Base-by-base conservation (phyloP, 306 rosid species). In the Luffa aegyptiaca region DNA sequence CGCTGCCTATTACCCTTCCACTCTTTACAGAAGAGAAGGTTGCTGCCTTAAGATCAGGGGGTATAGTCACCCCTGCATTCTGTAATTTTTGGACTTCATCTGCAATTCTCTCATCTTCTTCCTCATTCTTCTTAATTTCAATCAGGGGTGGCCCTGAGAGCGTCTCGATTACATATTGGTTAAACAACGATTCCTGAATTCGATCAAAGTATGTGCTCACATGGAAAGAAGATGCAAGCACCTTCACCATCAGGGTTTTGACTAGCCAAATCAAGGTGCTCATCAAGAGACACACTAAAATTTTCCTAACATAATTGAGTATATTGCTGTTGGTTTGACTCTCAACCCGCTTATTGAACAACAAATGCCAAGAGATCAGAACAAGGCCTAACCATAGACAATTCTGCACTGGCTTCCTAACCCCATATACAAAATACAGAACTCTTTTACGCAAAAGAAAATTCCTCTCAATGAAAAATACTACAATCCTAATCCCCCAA, bases 371-470 rank as follows among this genome's bases (percentile, higher is more conserved):
- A 14, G 90, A 92, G 18, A 90, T 72, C 59, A 93, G 78, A 81
- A 92, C 97, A 13, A 93, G 93, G 5, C 97, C 97, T 35, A 93
- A 85, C 98, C 97, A 93, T 0, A 93, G 64, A 48, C 93, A 88
- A 56, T 92, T 90, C 81, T 90, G 97, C 42, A 92, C 98, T 2
- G 98, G 86, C 59, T 83, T 90, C 72, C 77, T 83, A 35, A 93
- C 85, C 53, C 98, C 98, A 78, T 93, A 92, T 2, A 93, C 98
- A 48, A 93, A 93, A 85, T 93, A 93, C 52, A 93, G 79, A 7
- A 93, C 92, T 76, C 87, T 81, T 79, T 93, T 93, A 6, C 98
- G 87, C 76, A 92, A 72, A 49, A 92, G 84, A 53, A 93, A 93
- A 76, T 92, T 93, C 84, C 92, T 90, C 56, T 93, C 98, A 5